These are phyloP conservation scores for Tylopilus rubrobrunneus DNA, from an alignment of 768 basidiomycete genomes.

Conservation along the genomic window DNA sequence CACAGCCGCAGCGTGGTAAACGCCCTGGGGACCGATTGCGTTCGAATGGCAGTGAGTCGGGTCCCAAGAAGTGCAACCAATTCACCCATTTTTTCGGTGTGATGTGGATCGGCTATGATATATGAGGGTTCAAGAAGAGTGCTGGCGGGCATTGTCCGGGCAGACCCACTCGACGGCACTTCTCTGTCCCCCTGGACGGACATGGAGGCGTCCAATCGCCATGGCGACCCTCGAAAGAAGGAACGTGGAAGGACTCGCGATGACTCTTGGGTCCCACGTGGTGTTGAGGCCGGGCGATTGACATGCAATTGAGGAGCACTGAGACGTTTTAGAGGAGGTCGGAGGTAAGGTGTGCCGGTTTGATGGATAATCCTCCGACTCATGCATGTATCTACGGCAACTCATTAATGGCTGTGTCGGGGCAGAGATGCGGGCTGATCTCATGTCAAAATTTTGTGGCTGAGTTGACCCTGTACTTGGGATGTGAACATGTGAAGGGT, in stretches of 20 bases:
- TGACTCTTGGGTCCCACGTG: not conserved
- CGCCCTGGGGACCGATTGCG: no score
- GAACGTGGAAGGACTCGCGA: not conserved
- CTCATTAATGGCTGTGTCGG: slow-evolving; percentile 5
- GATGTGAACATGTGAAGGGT: slow-evolving; percentile 13
- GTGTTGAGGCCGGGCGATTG: not conserved
- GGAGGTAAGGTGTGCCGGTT: not conserved
- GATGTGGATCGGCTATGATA: not conserved
- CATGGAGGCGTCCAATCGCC: not conserved
- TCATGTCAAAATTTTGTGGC: slow-evolving; percentile 9
- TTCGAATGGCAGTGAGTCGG: no score
- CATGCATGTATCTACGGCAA: slow-evolving; percentile 12
- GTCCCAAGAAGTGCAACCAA: not conserved
- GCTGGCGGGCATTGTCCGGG: not conserved
- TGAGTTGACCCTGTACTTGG: slow-evolving; percentile 10
- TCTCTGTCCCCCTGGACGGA: not conserved
- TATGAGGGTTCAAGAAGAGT: not conserved
- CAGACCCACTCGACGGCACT: not conserved
- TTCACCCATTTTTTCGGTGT: no score
- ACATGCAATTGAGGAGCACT: not conserved
- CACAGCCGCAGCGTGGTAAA: not conserved
- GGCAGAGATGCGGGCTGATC: not conserved
- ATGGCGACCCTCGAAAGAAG: slow-evolving; percentile 4
- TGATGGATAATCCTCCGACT: not conserved
- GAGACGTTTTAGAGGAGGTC: not conserved